A percentile compares a stretch with the other conserved stretches of the same genome.
Evolutionary conservation across 495 filamentous ascomycete genomes (phyloP).

Genomic region (Penicillium silybi): DNA sequence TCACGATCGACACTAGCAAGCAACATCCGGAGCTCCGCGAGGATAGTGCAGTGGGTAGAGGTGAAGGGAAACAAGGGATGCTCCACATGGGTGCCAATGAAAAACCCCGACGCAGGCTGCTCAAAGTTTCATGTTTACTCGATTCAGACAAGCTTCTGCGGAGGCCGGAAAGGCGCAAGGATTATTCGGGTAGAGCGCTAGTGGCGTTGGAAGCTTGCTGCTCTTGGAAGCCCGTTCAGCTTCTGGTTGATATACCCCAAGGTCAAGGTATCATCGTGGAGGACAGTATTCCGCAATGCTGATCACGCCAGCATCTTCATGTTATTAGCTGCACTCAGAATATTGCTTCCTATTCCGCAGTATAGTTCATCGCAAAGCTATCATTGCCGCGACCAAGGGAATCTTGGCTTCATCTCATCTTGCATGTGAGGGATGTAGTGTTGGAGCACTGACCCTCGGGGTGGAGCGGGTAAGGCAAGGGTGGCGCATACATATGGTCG

Average conservation of each 20-base stretch:
- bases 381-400: neutral
- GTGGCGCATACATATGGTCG: neutral
- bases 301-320: neutral
- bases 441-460: conserved; percentile 2
- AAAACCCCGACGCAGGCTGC: neutral
- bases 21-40: conserved; percentile 3
- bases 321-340: neutral
- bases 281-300: neutral
- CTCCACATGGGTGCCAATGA: conserved; percentile 14
- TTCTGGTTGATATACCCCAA: neutral
- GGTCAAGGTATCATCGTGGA: neutral
- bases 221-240: neutral
- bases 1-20: conserved; percentile 11
- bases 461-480: conserved; percentile 13
- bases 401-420: neutral
- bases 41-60: conserved; percentile 3
- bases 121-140: neutral
- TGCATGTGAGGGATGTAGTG: conserved; percentile 14
- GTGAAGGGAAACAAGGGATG: conserved; percentile 6
- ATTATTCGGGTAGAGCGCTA: neutral
- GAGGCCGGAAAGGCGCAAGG: conserved; percentile 7
- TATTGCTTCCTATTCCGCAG: neutral
- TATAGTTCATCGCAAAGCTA: neutral
- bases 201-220: neutral
- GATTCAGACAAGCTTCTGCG: conserved; percentile 6